A percentile compares a stretch with the other conserved stretches of the same genome.
phyloP scores from a whole-genome alignment of 192 early-diverging fungal species.

The Spinellus fusiger region DNA sequence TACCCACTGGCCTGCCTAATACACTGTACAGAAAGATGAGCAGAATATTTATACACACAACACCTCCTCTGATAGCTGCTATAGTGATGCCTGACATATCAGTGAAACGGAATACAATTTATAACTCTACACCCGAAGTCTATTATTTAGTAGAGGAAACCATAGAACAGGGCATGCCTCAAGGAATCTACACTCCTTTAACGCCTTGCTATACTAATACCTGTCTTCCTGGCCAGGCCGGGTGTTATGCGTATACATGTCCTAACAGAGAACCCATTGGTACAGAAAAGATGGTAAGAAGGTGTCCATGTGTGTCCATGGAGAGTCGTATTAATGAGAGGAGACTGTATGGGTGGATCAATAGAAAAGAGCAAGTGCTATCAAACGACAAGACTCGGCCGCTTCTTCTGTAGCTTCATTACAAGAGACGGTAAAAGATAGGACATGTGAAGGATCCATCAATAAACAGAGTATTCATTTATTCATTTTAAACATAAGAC shows the following conservation, averaged over 20 bases:
- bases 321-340: too few species aligned
- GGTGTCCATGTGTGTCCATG: too few species aligned
- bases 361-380: neutral
- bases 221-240: constrained; percentile 18
- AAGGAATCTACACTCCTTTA: constrained; percentile 83
- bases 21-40: constrained; percentile 14
- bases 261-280: constrained; percentile 13
- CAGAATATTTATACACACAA: constrained; percentile 25
- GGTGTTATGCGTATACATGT: constrained; percentile 26
- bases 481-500: constrained; percentile 6
- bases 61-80: constrained; percentile 21
- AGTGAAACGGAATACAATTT: constrained; percentile 21
- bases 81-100: constrained; percentile 26
- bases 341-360: too few species aligned
- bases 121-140: constrained; percentile 25
- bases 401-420: constrained; percentile 19
- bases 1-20: constrained; percentile 12
- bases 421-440: constrained; percentile 11
- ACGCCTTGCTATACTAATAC: constrained; percentile 72
- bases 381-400: constrained; percentile 6
- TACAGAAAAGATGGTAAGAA: too few species aligned
- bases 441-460: neutral
- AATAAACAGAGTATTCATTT: neutral
- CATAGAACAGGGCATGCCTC: constrained; percentile 47
- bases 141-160: constrained; percentile 26